Percentiles rank a stretch among this genome's conserved stretches.
Conservation (phyloP, 192 early-diverging fungal genomes). For the Entrophospora sp. region DNA sequence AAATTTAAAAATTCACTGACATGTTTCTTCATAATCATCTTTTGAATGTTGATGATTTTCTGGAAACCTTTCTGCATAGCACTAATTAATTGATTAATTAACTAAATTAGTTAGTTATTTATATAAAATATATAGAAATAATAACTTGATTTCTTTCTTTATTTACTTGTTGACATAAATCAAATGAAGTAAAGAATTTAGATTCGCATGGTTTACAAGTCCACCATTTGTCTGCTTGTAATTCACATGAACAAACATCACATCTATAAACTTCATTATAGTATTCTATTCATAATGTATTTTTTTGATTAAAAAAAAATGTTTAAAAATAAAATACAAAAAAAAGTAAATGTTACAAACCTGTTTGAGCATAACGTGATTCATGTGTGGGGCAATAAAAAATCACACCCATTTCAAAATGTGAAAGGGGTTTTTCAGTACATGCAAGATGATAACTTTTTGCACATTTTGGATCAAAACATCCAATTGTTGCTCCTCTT, state of each 20-base stretch:
- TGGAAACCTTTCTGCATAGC: constrained; percentile 36
- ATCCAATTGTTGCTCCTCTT: constrained; percentile 79
- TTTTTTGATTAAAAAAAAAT: not conserved
- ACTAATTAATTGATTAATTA: constrained; percentile 23
- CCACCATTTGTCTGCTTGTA: constrained; percentile 54
- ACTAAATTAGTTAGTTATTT: not conserved
- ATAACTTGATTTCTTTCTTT: not conserved
- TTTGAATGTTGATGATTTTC: constrained; percentile 41
- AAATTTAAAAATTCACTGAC: constrained; percentile 26
- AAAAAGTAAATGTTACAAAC: constrained; percentile 22
- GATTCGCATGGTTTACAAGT: constrained; percentile 52
- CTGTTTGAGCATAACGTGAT: constrained; percentile 36
- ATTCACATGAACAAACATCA: constrained; percentile 51
- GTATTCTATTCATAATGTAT: constrained; percentile 25
- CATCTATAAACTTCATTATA: constrained; percentile 66
- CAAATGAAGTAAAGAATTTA: constrained; percentile 62
- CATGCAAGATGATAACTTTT: constrained; percentile 77
- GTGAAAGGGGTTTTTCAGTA: constrained; percentile 55
- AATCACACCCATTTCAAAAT: constrained; percentile 70
- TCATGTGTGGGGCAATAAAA: constrained; percentile 87
- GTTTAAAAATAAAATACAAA: too few species aligned
- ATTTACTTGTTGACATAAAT: constrained; percentile 54
- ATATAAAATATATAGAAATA: not conserved
- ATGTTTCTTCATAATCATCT: constrained; percentile 46
- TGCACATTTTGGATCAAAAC: constrained; percentile 78